Base-by-base conservation (phyloP, 2,329 filamentous ascomycete species). In the Acarospora socialis region DNA sequence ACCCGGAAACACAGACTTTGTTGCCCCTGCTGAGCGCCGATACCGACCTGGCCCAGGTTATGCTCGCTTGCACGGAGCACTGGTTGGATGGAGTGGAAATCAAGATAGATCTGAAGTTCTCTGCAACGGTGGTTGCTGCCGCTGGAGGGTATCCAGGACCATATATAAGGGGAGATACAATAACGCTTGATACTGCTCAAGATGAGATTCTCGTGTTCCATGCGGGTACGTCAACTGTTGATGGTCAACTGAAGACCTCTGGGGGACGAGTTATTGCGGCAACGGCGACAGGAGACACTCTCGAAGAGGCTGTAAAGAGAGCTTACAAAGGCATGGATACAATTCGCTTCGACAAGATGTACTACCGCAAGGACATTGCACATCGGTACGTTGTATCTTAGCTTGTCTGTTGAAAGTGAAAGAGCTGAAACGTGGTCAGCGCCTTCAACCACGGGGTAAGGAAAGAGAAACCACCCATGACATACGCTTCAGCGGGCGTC, bases 191-290 rank as follows among this genome's bases (percentile, higher is more conserved):
- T 30, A 45, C 51, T 14, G 59, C 60, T 33, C 63, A 56, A 30
- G 42, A 63, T 58, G 60, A 65, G 38, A 77, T 70, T 40, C 74
- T 79, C 40, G 72, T 94, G 40, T 98, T 98, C 71, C 90, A 98
- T 51, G 90, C 90, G 4, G 90, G 90, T 17, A 98, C 90, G n/a
- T n/a, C n/a, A 3, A 67, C 67, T 22, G 53, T 82, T 10, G 61
- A 36, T 13, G 67, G 73, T 21, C 63, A 74, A 40, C 64, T 95
- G 13, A 68, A 75, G 48, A 87, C 83, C 0, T 70, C 79, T 1
- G 90, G 90, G 28, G 90, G 90, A 1, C 76, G 90, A 35, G 90
- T 98, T 20, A 93, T 98, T 49, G 86, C 87, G 10, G 76, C 83
- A n/a, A 92, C 81, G 21, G 81, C 86, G 2, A 79, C 76, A 2